Evolutionary conservation across 2,329 filamentous ascomycete genomes (phyloP), one percentile per base, ranked within the genome.

Genomic region (Phoma sp.): DNA sequence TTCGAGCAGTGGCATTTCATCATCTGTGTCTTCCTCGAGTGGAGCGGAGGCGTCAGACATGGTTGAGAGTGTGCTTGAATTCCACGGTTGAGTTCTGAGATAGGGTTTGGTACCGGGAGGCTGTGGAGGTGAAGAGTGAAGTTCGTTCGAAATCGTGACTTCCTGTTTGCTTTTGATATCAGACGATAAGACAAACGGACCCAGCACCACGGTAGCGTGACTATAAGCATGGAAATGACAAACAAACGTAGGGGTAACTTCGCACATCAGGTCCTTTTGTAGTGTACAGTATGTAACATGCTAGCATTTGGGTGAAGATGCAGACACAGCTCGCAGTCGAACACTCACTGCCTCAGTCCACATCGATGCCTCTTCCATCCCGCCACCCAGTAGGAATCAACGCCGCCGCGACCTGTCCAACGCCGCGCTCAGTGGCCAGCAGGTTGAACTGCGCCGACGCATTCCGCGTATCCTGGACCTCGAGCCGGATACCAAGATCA

Each of bases 381-480:
- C 82, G 85, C 91, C 91, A 96, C 2, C 92, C 92, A 48, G 95
- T 83, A 0, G 93, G 93, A 74, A 98, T 85, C 76, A 99, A 74
- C 9, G 92, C 94, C 2, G 92, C 94, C 25, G 92, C 94, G 58
- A 98, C 87, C 68, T 94, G 89, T 19, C 86, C 83, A 6, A 95
- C 87, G 1, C 95, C 94, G 46, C 95, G 82, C 79, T 99, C 95
- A 17, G 92, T 98, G n/a, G 92, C 94, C 50, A 99, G 79, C 68
- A 99, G 74, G 72, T 99, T 99, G 76, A 95, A 99, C 74, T 97
- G 92, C 31, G 93, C 89, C 1, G 94, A 91, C 8, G 95, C 95
- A 76, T 98, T 98, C 60, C 92, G 83, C 29, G 95, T 98, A 77
- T 98, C 95, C 70, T 94, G 84, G 3, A 97, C 83, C 70, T 99